A percentile compares a stretch with the other conserved stretches of the same genome.
Conservation (phyloP, 257 asterid species). For the Capsicum chinense region DNA sequence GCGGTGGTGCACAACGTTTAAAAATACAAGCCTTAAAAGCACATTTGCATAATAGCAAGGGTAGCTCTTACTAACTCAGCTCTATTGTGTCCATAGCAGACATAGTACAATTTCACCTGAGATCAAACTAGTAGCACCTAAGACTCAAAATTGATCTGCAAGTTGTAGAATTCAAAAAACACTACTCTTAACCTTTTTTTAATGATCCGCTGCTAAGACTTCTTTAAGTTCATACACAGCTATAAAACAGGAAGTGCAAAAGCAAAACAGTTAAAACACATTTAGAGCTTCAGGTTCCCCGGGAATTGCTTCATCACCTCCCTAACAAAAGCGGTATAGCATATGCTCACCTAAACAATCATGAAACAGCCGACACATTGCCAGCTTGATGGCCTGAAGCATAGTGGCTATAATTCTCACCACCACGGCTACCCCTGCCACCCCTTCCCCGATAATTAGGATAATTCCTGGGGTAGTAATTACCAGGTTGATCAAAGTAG, state of each 20-base stretch:
- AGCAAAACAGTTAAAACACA: not conserved
- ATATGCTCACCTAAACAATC: slow-evolving; percentile 23
- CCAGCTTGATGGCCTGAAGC: slow-evolving; percentile 39
- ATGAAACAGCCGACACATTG: slow-evolving; percentile 48
- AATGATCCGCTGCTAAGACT: not conserved
- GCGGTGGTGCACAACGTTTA: too few species aligned
- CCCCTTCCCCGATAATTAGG: slow-evolving; percentile 60
- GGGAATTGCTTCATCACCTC: not conserved
- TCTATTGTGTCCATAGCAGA: too few species aligned
- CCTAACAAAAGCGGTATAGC: not conserved
- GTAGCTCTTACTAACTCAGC: too few species aligned
- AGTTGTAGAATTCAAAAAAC: too few species aligned
- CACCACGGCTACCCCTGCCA: slow-evolving; percentile 55
- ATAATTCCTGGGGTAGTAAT: slow-evolving; percentile 47
- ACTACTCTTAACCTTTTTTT: not conserved
- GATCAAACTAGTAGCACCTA: too few species aligned
- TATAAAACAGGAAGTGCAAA: not conserved
- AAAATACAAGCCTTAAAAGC: not conserved
- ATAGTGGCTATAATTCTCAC: slow-evolving; percentile 42
- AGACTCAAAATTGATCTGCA: too few species aligned
- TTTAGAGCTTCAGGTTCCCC: not conserved
- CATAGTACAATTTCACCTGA: too few species aligned
- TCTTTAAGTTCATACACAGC: not conserved
- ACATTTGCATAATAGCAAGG: too few species aligned
- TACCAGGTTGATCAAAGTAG: slow-evolving; percentile 53